Conservation (phyloP, 2,329 filamentous ascomycete species). For the Cordyceps fumosorosea region DNA sequence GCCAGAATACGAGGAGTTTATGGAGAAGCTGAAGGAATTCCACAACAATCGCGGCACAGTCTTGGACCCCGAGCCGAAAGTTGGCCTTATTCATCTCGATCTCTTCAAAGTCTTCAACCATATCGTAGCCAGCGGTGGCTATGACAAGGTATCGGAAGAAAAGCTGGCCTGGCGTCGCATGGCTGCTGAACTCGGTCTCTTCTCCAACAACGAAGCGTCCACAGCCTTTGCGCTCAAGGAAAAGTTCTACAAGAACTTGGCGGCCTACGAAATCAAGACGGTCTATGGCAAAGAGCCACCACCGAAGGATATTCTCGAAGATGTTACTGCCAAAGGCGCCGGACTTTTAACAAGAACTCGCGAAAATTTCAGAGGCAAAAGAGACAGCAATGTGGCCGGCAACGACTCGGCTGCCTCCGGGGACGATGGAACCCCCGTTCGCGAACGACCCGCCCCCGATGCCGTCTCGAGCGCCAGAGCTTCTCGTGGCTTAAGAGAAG, state of each 20-base stretch:
- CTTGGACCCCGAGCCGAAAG: conserved; percentile 75
- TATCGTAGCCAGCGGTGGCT: conserved; percentile 72
- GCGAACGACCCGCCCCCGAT: conserved; percentile 46
- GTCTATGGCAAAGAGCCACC: conserved; percentile 75
- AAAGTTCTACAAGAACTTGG: conserved; percentile 83
- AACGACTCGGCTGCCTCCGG: conserved; percentile 54
- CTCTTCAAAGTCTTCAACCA: conserved; percentile 71
- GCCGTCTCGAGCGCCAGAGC: conserved; percentile 49
- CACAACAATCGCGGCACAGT: conserved; percentile 73
- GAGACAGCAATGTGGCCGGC: conserved; percentile 42
- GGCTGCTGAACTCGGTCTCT: conserved; percentile 68
- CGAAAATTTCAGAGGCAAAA: conserved; percentile 60
- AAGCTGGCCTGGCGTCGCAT: conserved; percentile 82
- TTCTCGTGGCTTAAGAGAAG: conserved; percentile 65
- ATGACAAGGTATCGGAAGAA: conserved; percentile 76
- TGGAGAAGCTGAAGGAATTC: conserved; percentile 64
- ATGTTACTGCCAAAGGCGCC: conserved; percentile 79
- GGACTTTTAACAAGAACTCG: conserved; percentile 70
- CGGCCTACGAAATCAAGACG: conserved; percentile 77
- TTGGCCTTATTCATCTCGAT: conserved; percentile 70
- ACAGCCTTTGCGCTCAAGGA: conserved; percentile 81
- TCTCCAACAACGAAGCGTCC: conserved; percentile 69
- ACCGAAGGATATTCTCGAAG: conserved; percentile 80
- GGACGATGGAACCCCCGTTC: conserved; percentile 52
- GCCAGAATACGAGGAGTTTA: conserved; percentile 72